Conservation (phyloP, 2,329 filamentous ascomycete species). For the Phyllosticta ampelicida region DNA sequence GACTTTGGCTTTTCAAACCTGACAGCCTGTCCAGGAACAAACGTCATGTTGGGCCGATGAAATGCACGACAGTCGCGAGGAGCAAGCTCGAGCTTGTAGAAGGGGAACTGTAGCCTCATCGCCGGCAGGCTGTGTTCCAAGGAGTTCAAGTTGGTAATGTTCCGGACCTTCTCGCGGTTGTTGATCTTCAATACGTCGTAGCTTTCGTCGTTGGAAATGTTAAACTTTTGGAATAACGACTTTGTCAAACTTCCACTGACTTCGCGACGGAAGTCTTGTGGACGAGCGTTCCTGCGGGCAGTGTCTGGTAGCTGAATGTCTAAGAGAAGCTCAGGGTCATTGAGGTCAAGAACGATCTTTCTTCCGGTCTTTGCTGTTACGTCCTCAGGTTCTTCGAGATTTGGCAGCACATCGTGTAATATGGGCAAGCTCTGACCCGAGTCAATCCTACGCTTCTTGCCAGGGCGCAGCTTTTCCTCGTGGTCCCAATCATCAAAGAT, state of each 20-base stretch:
- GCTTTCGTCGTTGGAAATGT: conserved; percentile 90
- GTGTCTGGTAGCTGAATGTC: conserved; percentile 61
- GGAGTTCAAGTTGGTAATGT: conserved; percentile 80
- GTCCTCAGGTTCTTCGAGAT: conserved; percentile 70
- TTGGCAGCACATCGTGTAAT: conserved; percentile 44
- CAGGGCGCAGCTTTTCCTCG: conserved; percentile 28
- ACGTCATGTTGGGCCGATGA: conserved; percentile 68
- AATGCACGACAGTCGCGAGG: conserved; percentile 66
- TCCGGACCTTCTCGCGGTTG: conserved; percentile 79
- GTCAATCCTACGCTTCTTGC: conserved; percentile 54
- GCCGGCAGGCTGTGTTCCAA: conserved; percentile 93
- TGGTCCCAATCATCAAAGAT: conserved; percentile 24
- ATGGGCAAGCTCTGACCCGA: conserved; percentile 22
- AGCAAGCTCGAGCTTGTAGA: conserved; percentile 79
- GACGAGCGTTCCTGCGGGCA: conserved; percentile 47
- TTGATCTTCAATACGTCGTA: conserved; percentile 96
- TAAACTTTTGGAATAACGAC: conserved; percentile 73
- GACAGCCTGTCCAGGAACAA: conserved; percentile 58
- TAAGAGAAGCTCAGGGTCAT: conserved; percentile 76
- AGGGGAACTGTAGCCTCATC: conserved; percentile 83
- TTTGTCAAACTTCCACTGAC: conserved; percentile 59
- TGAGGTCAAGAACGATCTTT: conserved; percentile 72
- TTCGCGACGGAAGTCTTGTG: conserved; percentile 52
- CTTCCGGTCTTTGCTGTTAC: conserved; percentile 64
- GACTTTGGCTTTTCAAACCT: conserved; percentile 61